Base-by-base conservation (phyloP, 129 eudicot species). In the Saussurea involucrata region DNA sequence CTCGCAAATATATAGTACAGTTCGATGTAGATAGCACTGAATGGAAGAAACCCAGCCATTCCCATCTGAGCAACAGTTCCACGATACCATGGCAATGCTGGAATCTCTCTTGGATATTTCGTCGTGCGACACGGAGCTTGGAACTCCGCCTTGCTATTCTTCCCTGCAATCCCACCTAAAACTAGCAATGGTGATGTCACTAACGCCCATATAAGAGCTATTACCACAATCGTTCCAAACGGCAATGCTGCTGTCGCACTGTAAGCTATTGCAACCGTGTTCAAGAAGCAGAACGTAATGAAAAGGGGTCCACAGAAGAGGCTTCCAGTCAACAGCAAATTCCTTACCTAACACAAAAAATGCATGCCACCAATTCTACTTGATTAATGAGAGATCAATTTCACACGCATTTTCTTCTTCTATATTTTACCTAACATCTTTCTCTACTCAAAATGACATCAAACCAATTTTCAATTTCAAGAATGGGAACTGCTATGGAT, bases 21-120 rank as follows among this genome's bases (percentile, higher is more conserved):
- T 31, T 89, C 95, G 25, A 89, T 89, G 71, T 90, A 90, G 63
- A 90, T 90, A 15, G 96, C 96, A 72, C 96, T 90, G 77, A 90
- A 90, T 5, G 96, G 96, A 80, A 90, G 81, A 79, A 90, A 90
- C 9, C 96, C 96, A 11, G 96, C 92, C 96, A 90, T 90, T 69
- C 88, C 96, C 96, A 90, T 90, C 84, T 90, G 96, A 58, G 96
- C 92, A 64, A 90, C 80, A 29, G 80, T 83, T 31, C 90, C 88
- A 71, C 96, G 87, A 64, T 90, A 90, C 96, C 96, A 90, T 29
- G 96, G 92, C 70, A 83, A 34, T 3, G 95, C 90, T 5, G 95
- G 95, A 27, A 89, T 87, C 78, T 89, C 95, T 82, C 92, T 83
- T 24, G 92, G 90, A 71, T 88, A 88, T 70, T 88, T 88, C 33